A percentile compares a stretch with the other conserved stretches of the same genome.
Conservation (phyloP, 2,329 filamentous ascomycete genomes). For the Penicillium sp. region DNA sequence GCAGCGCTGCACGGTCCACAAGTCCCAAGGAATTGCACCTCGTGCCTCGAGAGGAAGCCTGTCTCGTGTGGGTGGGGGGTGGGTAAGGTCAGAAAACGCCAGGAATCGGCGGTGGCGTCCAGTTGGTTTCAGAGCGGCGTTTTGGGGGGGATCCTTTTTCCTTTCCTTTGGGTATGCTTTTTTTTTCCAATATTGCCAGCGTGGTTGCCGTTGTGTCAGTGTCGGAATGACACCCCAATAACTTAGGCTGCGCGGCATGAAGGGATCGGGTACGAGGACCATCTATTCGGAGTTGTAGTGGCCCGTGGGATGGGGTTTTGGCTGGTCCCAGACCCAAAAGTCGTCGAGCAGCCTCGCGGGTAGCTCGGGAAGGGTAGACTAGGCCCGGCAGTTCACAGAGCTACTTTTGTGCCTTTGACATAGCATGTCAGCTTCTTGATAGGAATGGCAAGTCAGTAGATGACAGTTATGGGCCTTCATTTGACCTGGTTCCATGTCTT, state of each 20-base stretch:
- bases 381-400: no score
- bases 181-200: not conserved
- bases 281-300: not conserved
- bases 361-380: not conserved
- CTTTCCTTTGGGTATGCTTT: not conserved
- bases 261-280: constrained; percentile 5
- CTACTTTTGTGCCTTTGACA: no score
- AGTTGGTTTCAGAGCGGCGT: constrained; percentile 1
- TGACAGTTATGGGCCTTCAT: not conserved
- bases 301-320: no score
- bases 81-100: not conserved
- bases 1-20: constrained; percentile 1
- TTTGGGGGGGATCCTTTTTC: not conserved
- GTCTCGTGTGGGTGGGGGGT: not conserved
- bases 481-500: not conserved
- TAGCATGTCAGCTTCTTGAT: no score
- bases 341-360: not conserved
- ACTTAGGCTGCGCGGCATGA: constrained; percentile 21
- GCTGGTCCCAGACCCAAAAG: no score
- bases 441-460: not conserved
- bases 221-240: constrained; percentile 20
- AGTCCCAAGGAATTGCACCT: not conserved
- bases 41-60: constrained; percentile 8
- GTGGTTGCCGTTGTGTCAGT: not conserved
- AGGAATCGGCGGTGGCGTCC: constrained; percentile 18